A percentile compares a stretch with the other conserved stretches of the same genome.
These are phyloP conservation scores for Cladosporium sp. DNA, from an alignment of 2,329 filamentous ascomycete species.

Conservation along the genomic window DNA sequence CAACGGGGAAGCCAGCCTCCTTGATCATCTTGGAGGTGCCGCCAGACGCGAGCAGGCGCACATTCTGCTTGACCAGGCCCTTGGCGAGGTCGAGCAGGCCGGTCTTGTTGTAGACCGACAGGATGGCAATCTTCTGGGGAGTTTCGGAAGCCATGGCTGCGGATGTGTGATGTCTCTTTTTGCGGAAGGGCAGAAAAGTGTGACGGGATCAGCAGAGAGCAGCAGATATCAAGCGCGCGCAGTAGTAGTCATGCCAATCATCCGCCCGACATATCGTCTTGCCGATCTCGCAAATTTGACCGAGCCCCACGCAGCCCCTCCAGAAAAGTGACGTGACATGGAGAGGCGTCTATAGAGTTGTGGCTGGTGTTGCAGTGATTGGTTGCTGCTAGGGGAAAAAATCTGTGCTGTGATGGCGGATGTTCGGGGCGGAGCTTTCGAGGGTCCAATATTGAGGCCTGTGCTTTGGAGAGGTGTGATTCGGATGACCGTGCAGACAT, in stretches of 20 bases:
- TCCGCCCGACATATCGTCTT: background rate
- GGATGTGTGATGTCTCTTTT: background rate
- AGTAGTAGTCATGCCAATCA: constrained; percentile 1
- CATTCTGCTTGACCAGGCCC: constrained; percentile 81
- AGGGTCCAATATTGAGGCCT: background rate
- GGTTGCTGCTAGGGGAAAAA: background rate
- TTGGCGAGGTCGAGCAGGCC: constrained; percentile 89
- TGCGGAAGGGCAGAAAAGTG: background rate
- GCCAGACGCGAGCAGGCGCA: constrained; percentile 88
- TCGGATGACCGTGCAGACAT: background rate
- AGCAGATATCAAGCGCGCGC: background rate
- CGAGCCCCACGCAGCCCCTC: constrained; percentile 8
- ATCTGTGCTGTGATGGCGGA: background rate
- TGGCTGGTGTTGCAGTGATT: background rate
- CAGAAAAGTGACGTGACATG: constrained; percentile 1
- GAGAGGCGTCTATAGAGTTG: background rate
- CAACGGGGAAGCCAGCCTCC: constrained; percentile 90
- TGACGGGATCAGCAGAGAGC: background rate
- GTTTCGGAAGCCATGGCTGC: constrained; percentile 20
- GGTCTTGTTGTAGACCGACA: constrained; percentile 99
- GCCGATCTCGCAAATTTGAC: constrained; percentile 13
- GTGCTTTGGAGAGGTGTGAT: background rate
- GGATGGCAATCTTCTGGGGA: constrained; percentile 59
- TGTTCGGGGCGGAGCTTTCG: background rate
- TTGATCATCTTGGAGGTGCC: constrained; percentile 95